Percentiles rank a stretch among this genome's conserved stretches.
Evolutionary conservation across 345 rosid genomes (phyloP).

Genomic region (Syzygium aromaticum): DNA sequence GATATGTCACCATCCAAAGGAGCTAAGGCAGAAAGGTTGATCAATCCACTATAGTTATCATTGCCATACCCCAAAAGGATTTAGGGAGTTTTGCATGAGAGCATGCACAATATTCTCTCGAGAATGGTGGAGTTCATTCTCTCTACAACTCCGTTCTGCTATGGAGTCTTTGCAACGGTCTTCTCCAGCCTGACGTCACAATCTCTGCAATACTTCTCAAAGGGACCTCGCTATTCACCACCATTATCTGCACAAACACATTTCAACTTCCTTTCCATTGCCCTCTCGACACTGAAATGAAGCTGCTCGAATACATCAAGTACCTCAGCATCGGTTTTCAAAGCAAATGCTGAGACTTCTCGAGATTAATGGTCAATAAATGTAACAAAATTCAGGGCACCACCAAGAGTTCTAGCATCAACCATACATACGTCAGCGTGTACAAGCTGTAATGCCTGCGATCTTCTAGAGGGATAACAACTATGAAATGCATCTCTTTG

Average conservation of each 20-base stretch:
- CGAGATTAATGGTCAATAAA: neutral
- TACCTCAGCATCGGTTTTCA: neutral
- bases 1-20: neutral
- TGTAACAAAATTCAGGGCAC: neutral
- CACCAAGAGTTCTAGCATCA: neutral
- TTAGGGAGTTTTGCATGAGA: neutral
- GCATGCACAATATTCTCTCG: neutral
- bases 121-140: neutral
- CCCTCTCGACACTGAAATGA: neutral
- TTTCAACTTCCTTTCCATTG: neutral
- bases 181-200: neutral
- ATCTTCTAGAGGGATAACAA: neutral
- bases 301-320: neutral
- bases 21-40: neutral
- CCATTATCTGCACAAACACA: neutral
- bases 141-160: neutral
- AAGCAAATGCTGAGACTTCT: neutral
- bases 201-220: neutral
- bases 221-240: neutral
- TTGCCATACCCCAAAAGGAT: neutral
- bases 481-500: neutral
- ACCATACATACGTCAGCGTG: neutral
- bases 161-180: neutral
- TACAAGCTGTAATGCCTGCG: neutral
- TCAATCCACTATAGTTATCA: neutral